phyloP scores from a whole-genome alignment of 352 stramenopile species.

The Pythium pyrilobum region DNA sequence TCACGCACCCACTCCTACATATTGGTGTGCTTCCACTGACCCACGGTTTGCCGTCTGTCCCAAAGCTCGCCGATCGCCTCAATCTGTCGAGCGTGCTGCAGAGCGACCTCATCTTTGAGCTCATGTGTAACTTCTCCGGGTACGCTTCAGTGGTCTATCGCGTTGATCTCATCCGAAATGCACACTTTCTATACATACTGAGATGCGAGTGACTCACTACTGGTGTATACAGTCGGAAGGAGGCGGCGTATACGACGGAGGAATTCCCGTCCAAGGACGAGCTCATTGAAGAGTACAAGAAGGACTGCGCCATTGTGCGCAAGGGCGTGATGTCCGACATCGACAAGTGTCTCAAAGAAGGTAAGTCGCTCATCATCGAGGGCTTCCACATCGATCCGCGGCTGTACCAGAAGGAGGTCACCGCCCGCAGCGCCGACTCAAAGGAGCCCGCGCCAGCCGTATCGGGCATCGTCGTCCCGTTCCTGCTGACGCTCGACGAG shows the following conservation, averaged over 20 bases:
- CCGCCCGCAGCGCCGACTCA: conserved; percentile 18
- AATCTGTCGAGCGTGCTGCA: conserved; percentile 86
- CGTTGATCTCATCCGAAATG: too few species aligned
- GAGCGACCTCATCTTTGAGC: conserved; percentile 84
- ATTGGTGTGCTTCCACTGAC: not conserved
- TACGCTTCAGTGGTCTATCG: too few species aligned
- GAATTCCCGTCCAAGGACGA: conserved; percentile 53
- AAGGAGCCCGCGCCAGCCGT: conserved; percentile 28
- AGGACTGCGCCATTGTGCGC: conserved; percentile 75
- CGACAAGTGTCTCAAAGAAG: conserved; percentile 86
- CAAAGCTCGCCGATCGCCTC: conserved; percentile 71
- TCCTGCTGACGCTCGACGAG: conserved; percentile 40
- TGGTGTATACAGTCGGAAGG: conserved; percentile 25
- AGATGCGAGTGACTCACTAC: not conserved
- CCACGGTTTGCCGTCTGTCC: not conserved
- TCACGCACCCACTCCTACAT: not conserved
- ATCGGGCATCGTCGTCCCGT: conserved; percentile 77
- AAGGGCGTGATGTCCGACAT: conserved; percentile 82
- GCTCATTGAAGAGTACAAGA: conserved; percentile 65
- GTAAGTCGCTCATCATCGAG: conserved; percentile 87
- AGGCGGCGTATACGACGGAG: conserved; percentile 62
- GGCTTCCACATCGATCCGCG: conserved; percentile 84
- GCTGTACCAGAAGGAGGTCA: conserved; percentile 75
- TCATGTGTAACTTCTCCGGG: conserved; percentile 90
- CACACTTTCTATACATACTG: not conserved